These are phyloP conservation scores for Solanum aculeatissimum DNA, from an alignment of 305 asterid genomes.

Conservation along the genomic window DNA sequence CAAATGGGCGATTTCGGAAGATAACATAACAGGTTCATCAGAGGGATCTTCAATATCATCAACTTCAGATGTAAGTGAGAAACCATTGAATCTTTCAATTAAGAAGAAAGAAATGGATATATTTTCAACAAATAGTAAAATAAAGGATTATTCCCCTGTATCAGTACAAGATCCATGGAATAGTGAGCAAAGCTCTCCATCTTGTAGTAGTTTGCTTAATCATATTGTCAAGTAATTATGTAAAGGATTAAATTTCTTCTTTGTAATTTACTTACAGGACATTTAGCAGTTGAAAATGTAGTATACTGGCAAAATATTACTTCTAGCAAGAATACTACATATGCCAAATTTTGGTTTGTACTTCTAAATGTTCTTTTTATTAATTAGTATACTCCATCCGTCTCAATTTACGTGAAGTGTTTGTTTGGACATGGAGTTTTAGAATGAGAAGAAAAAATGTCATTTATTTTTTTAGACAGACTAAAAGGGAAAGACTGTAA, in stretches of 20 bases:
- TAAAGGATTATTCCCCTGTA: conserved; percentile 23
- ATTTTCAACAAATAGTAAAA: conserved; percentile 11
- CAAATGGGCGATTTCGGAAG: conserved; percentile 23
- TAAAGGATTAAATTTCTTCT: not conserved
- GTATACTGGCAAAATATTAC: not conserved
- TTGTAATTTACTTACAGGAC: not conserved
- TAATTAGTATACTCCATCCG: not conserved
- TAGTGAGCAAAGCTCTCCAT: conserved; percentile 60
- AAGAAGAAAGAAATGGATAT: conserved; percentile 8
- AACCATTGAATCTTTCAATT: conserved; percentile 15
- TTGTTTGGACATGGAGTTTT: not conserved
- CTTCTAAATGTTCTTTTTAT: not conserved
- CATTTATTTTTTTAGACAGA: too few relatives aligned
- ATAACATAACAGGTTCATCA: conserved; percentile 7
- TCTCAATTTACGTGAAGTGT: not conserved
- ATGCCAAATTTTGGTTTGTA: not conserved
- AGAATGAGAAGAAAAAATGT: too few relatives aligned
- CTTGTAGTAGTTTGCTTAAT: conserved; percentile 40
- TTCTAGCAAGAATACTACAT: not conserved
- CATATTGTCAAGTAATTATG: conserved; percentile 13
- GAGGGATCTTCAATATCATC: conserved; percentile 17
- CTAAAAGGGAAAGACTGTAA: too few relatives aligned
- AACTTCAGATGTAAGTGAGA: conserved; percentile 23
- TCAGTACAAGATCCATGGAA: conserved; percentile 46
- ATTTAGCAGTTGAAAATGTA: not conserved